Conservation (phyloP, 257 asterid species). For the Mitragyna speciosa region DNA sequence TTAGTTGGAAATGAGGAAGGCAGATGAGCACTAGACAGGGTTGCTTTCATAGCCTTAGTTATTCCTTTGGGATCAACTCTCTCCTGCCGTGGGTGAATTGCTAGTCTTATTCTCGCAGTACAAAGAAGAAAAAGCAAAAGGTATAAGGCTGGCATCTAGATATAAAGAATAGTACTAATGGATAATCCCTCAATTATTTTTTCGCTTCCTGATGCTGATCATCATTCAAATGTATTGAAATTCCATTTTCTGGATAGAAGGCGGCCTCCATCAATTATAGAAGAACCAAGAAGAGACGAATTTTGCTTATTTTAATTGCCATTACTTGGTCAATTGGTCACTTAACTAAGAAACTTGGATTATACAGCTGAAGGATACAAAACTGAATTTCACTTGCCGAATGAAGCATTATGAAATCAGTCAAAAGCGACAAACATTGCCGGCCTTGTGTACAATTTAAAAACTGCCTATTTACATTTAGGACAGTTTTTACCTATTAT, state of each 20-base stretch:
- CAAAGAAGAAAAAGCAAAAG: neutral
- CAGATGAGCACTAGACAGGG: neutral
- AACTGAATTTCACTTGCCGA: slow-evolving; percentile 1
- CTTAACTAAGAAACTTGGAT: neutral
- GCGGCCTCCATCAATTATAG: neutral
- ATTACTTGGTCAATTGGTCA: neutral
- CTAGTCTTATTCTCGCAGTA: slow-evolving; percentile 8
- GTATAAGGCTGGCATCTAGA: neutral
- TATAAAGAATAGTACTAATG: neutral
- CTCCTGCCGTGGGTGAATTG: slow-evolving; percentile 5
- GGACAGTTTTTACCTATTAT: too few species aligned
- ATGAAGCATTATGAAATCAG: neutral
- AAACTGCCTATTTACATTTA: too few species aligned
- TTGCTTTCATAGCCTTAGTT: neutral
- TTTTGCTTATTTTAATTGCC: neutral
- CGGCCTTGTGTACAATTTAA: neutral
- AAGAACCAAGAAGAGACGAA: neutral
- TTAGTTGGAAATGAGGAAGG: slow-evolving; percentile 10
- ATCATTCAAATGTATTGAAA: neutral
- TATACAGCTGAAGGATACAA: neutral
- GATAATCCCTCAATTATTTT: neutral
- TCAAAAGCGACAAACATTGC: neutral
- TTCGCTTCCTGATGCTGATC: neutral
- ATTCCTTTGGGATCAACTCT: neutral
- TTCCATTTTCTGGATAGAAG: neutral